These are phyloP conservation scores for Kernera saxatilis DNA, from an alignment of 345 rosid species.

Conservation along the genomic window DNA sequence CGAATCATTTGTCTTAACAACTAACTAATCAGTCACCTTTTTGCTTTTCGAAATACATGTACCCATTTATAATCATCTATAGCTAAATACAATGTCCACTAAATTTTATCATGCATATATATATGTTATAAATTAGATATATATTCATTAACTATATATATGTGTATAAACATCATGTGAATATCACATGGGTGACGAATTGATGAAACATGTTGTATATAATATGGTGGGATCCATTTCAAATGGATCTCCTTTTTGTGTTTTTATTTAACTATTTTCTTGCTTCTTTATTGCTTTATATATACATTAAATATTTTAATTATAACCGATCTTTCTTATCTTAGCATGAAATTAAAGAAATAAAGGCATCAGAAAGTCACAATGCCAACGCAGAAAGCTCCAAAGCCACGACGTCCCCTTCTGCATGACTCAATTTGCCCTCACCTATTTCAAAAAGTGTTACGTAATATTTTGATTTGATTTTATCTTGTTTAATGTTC, in stretches of 20 bases:
- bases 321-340: constrained; percentile 24
- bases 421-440: constrained; percentile 21
- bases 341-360: constrained; percentile 14
- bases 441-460: neutral
- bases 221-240: constrained; percentile 16
- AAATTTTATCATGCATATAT: neutral
- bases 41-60: constrained; percentile 3
- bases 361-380: constrained; percentile 15
- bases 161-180: neutral
- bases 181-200: constrained; percentile 36
- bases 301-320: neutral
- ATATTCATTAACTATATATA: neutral
- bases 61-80: neutral
- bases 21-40: constrained; percentile 16
- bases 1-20: constrained; percentile 16
- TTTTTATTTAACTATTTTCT: neutral
- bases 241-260: constrained; percentile 19
- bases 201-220: constrained; percentile 10
- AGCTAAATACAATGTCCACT: neutral
- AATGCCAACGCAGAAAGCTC: constrained; percentile 28
- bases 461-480: constrained; percentile 15
- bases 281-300: neutral
- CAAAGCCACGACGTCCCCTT: constrained; percentile 29
- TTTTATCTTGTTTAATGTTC: constrained; percentile 8
- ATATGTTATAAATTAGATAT: neutral